These are phyloP conservation scores for Vanilla planifolia DNA, from an alignment of 106 monocot genomes.

Conservation along the genomic window DNA sequence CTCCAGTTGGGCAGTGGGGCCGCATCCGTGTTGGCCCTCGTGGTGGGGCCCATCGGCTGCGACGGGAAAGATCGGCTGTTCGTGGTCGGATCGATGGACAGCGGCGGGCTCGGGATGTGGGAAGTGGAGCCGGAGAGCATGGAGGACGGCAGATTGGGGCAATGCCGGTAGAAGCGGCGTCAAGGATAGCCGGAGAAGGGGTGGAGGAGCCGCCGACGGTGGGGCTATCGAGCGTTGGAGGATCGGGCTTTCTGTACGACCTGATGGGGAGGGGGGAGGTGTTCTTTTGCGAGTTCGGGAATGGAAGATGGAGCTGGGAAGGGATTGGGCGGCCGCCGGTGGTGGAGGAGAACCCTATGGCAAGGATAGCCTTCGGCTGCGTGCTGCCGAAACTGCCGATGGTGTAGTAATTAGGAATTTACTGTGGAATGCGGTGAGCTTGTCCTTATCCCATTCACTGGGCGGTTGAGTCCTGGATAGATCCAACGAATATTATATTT, in stretches of 20 bases:
- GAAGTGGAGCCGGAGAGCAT: conserved; percentile 21
- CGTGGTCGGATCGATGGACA: conserved; percentile 12
- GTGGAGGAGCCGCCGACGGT: conserved; percentile 3
- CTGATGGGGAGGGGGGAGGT: conserved; percentile 19
- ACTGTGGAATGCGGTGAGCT: too few relatives aligned
- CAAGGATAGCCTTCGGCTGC: conserved; percentile 24
- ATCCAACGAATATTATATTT: too few relatives aligned
- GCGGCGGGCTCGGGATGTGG: conserved; percentile 20
- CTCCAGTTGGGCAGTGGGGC: conserved; percentile 8
- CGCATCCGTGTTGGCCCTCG: conserved; percentile 11
- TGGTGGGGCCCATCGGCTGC: neutral
- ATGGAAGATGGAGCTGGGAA: neutral
- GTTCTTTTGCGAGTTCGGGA: conserved; percentile 13
- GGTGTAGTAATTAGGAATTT: too few relatives aligned
- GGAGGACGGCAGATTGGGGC: conserved; percentile 4
- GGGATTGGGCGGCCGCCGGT: conserved; percentile 4
- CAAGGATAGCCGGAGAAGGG: conserved; percentile 18
- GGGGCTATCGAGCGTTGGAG: conserved; percentile 18
- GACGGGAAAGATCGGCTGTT: conserved; percentile 16
- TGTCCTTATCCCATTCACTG: too few relatives aligned
- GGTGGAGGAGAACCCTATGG: conserved; percentile 14
- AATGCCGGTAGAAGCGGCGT: conserved; percentile 24
- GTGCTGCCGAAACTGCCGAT: neutral
- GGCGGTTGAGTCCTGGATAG: too few relatives aligned
- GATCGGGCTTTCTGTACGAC: conserved; percentile 38